Evolutionary conservation across 1,284 basidiomycete species (phyloP), one percentile per base, ranked within the genome.

Genomic region (Austroboletus niveus): DNA sequence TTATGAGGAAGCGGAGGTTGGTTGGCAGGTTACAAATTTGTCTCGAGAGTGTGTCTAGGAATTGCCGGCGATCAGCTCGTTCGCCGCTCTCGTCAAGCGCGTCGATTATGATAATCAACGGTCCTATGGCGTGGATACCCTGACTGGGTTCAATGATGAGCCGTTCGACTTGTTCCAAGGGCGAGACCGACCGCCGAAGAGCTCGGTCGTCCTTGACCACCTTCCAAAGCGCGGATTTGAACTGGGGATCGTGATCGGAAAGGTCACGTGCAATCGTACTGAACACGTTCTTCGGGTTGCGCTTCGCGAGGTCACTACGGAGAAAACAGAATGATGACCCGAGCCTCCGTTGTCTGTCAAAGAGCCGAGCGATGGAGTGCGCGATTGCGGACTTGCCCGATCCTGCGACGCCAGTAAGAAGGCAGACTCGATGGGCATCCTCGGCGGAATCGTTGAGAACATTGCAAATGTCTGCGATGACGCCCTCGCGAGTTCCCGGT

Each of bases 361-460:
- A 45, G 24, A 35, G 15, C 20, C 22, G 48, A 40, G 48, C 48
- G 29, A 49, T 29, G 8, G 42, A n/a, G 22, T 51, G 49, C 2
- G 49, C 49, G 1, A 51, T 31, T 11, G 40, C 40, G 5, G 40
- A 41, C 24, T 41, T 41, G 20, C 40, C 40, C 24, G 40, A 24
- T 12, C 42, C 40, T 3, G 49, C 45, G 24, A 42, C 41, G 42
- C 24, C 49, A 15, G 9, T 24, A 4, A 42, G 49, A 15, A 44
- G 4, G 36, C 49, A 51, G 12, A 51, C 45, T 24, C 40, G 39
- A 17, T 45, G 49, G 9, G 45, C 45, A 17, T 42, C 45, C 10
- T 36, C 14, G 5, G 17, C 14, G 9, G 36, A 8, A 17, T 45
- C 11, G 11, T 45, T 40, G 8, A 49, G 36, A 14, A 42, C 15